Percentiles rank a stretch among this genome's conserved stretches.
Conservation (phyloP, 805 yeast species). For the Maudiozyma serrabonitensis region DNA sequence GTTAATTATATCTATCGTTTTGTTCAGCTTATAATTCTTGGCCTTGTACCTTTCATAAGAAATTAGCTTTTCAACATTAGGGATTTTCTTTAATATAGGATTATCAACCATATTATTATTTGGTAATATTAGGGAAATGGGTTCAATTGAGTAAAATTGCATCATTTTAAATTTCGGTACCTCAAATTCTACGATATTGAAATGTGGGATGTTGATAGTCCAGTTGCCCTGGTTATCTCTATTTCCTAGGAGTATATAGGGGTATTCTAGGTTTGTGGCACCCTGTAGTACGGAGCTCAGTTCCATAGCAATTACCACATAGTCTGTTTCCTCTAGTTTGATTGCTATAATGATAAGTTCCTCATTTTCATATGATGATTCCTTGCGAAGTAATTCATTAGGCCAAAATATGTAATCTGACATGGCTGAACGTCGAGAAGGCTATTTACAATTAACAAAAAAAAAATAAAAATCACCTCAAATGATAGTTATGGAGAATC, state of each 20-base stretch:
- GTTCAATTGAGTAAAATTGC: constrained; percentile 70
- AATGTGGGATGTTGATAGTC: constrained; percentile 7
- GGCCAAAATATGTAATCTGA: constrained; percentile 21
- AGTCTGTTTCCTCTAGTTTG: constrained; percentile 12
- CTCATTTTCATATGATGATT: neutral
- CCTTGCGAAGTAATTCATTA: constrained; percentile 3
- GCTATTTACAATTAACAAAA: too few species aligned
- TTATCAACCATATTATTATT: constrained; percentile 21
- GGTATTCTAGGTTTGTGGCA: constrained; percentile 1
- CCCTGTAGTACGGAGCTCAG: neutral
- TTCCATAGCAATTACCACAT: constrained; percentile 13
- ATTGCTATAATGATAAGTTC: constrained; percentile 10
- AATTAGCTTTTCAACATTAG: constrained; percentile 6
- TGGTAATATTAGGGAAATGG: constrained; percentile 52
- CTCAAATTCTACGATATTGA: constrained; percentile 43
- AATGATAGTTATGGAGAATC: too few species aligned
- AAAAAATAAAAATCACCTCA: too few species aligned
- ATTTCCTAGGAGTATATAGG: constrained; percentile 9
- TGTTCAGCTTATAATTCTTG: constrained; percentile 8
- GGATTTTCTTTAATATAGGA: constrained; percentile 13
- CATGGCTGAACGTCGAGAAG: constrained; percentile 5
- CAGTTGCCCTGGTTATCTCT: constrained; percentile 1
- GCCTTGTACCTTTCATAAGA: constrained; percentile 10
- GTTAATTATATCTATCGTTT: constrained; percentile 16
- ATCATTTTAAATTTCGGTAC: constrained; percentile 64